These are phyloP conservation scores for Syncephalastrum monosporum DNA, from an alignment of 371 early-diverging fungal genomes.

Conservation along the genomic window DNA sequence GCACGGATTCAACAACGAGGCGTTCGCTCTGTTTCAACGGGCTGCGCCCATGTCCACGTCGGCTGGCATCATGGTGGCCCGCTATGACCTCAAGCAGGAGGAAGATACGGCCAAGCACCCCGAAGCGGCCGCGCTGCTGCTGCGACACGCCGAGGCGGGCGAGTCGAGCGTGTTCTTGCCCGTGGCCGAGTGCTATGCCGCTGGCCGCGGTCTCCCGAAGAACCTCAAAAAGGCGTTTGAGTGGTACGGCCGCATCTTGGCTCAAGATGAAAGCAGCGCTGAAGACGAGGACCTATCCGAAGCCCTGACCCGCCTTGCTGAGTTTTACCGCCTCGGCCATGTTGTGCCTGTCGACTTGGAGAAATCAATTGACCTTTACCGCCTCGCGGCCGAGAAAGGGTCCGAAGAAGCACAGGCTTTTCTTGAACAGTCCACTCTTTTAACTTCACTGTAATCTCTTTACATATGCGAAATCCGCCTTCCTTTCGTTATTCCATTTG, in stretches of 20 bases:
- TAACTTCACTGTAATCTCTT: no score
- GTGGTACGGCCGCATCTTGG: conserved; percentile 67
- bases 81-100: conserved; percentile 11
- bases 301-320: conserved; percentile 36
- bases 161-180: conserved; percentile 34
- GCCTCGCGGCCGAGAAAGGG: conserved; percentile 16
- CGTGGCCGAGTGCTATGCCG: conserved; percentile 73
- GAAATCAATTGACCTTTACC: conserved; percentile 10
- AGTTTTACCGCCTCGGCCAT: conserved; percentile 34
- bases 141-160: conserved; percentile 27
- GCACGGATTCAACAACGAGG: conserved; percentile 16
- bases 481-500: no score
- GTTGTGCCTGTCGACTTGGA: conserved; percentile 6
- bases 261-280: conserved; percentile 20
- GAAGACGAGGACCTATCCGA: conserved; percentile 8
- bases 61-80: conserved; percentile 19
- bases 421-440: no score
- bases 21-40: conserved; percentile 29
- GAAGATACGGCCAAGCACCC: conserved; percentile 17
- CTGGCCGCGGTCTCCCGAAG: conserved; percentile 73
- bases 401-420: no score
- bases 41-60: conserved; percentile 18
- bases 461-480: no score
- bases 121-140: conserved; percentile 24
- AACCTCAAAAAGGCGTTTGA: conserved; percentile 66